These are phyloP conservation scores for Wickerhamomyces ciferrii DNA, from an alignment of 805 yeast genomes.

Conservation along the genomic window DNA sequence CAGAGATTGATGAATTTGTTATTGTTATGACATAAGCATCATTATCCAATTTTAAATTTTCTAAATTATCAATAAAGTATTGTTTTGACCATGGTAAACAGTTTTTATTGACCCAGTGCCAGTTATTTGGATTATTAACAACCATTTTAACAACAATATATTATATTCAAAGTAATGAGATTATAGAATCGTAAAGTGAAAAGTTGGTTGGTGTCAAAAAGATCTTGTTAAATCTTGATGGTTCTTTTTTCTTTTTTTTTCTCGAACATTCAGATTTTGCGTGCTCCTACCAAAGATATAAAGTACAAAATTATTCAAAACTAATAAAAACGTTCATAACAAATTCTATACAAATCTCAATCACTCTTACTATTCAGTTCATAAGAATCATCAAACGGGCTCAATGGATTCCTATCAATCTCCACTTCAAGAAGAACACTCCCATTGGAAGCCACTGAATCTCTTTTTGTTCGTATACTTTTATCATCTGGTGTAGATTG, in stretches of 20 bases:
- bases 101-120: conserved; percentile 75
- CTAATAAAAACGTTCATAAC: not conserved
- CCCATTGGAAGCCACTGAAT: conserved; percentile 9
- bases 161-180: not conserved
- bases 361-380: not conserved
- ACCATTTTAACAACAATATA: conserved; percentile 36
- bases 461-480: conserved; percentile 2
- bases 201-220: not conserved
- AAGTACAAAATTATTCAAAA: not conserved
- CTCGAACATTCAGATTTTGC: not conserved
- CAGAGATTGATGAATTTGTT: conserved; percentile 40
- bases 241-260: not conserved
- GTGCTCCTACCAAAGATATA: not conserved
- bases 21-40: conserved; percentile 25
- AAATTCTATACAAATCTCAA: not conserved
- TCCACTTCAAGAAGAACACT: conserved; percentile 22
- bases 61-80: conserved; percentile 39
- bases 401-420: conserved; percentile 9
- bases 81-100: conserved; percentile 59
- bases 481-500: conserved; percentile 4
- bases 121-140: conserved; percentile 67
- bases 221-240: not conserved
- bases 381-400: conserved; percentile 12
- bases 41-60: conserved; percentile 16
- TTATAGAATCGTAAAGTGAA: too few relatives aligned